Evolutionary conservation across 371 early-diverging fungal species (phyloP).

Genomic region (Nosema granulosis): DNA sequence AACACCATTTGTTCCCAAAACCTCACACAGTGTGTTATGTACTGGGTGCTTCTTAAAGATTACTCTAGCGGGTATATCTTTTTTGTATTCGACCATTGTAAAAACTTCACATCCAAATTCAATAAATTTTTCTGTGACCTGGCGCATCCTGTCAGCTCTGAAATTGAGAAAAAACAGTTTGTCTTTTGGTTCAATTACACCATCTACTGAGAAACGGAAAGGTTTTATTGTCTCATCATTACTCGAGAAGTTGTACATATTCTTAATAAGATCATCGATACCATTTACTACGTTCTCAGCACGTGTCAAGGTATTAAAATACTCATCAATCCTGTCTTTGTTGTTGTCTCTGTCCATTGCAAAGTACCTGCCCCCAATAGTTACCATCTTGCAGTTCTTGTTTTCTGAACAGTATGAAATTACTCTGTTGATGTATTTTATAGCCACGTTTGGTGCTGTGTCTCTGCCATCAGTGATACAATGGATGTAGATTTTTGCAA

Average conservation of each 20-base stretch:
- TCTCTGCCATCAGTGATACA: constrained; percentile 97
- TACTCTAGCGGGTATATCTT: constrained; percentile 79
- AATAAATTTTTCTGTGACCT: constrained; percentile 70
- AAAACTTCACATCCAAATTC: constrained; percentile 66
- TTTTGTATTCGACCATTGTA: constrained; percentile 95
- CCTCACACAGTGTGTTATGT: constrained; percentile 90
- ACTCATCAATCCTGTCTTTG: constrained; percentile 88
- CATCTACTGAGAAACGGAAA: constrained; percentile 66
- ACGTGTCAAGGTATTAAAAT: constrained; percentile 80
- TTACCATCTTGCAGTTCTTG: constrained; percentile 78
- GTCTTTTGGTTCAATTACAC: constrained; percentile 72
- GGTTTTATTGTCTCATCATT: constrained; percentile 65
- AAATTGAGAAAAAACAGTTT: constrained; percentile 84
- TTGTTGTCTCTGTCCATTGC: constrained; percentile 99
- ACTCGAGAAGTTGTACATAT: constrained; percentile 23
- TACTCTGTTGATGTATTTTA: constrained; percentile 64
- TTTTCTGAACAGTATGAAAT: constrained; percentile 53
- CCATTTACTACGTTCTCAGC: constrained; percentile 54
- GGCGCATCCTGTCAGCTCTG: constrained; percentile 95
- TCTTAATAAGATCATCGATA: constrained; percentile 17
- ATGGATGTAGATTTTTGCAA: constrained; percentile 84
- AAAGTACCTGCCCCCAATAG: constrained; percentile 91
- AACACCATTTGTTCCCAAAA: constrained; percentile 76
- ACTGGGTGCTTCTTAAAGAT: constrained; percentile 83
- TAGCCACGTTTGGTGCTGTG: constrained; percentile 78